phyloP scores from a whole-genome alignment of 805 yeast genomes.

The Cyberlindnera mississippiensis region DNA sequence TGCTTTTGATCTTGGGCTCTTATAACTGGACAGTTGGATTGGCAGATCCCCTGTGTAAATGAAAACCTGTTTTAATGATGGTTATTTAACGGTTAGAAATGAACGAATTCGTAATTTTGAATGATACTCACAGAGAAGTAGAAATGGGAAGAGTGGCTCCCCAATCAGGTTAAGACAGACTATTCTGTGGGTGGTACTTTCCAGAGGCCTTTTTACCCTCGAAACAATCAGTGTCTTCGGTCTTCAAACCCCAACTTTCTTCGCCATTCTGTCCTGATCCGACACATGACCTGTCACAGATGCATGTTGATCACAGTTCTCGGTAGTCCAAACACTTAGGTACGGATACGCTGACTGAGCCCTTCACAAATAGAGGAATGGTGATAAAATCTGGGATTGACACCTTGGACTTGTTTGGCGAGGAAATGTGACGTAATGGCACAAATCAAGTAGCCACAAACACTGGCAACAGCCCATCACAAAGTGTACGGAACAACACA shows the following conservation, averaged over 20 bases:
- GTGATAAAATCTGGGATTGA: too few relatives aligned
- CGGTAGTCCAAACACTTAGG: not conserved
- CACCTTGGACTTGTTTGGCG: not conserved
- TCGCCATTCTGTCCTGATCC: constrained; percentile 11
- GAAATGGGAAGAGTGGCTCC: constrained; percentile 6
- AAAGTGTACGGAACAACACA: not conserved
- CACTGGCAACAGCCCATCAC: not conserved
- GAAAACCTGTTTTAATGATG: too few relatives aligned
- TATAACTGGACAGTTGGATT: constrained; percentile 65
- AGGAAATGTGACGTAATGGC: too few relatives aligned
- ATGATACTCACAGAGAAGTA: constrained; percentile 1
- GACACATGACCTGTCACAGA: constrained; percentile 20
- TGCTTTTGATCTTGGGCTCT: constrained; percentile 63
- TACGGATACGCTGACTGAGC: constrained; percentile 14
- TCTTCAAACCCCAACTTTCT: too few relatives aligned
- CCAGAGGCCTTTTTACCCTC: not conserved
- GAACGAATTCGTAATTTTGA: too few relatives aligned
- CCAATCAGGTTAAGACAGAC: constrained; percentile 13
- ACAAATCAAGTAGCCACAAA: not conserved
- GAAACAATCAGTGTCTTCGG: too few relatives aligned
- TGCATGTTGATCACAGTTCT: constrained; percentile 24
- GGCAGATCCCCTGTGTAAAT: constrained; percentile 20
- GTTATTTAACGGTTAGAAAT: too few relatives aligned
- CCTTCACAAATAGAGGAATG: constrained; percentile 19
- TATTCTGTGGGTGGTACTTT: constrained; percentile 1